Conservation (phyloP, 148 eudicot genomes). For the Talinum fruticosum region DNA sequence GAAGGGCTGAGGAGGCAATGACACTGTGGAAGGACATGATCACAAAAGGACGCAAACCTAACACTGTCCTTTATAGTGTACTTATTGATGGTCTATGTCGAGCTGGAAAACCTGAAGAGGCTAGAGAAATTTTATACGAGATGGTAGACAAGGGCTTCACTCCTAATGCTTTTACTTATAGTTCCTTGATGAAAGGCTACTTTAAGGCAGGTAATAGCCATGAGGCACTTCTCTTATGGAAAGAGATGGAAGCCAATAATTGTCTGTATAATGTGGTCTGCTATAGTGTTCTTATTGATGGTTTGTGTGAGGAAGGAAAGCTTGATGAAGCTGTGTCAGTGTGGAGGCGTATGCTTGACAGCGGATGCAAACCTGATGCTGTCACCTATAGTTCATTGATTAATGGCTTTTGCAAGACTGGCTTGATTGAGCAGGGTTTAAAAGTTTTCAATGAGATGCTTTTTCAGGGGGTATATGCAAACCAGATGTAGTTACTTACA, state of each 20-base stretch:
- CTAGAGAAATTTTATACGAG: constrained; percentile 49
- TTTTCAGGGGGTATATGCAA: constrained; percentile 41
- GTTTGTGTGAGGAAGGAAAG: constrained; percentile 63
- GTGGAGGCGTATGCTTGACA: constrained; percentile 65
- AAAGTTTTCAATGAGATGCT: constrained; percentile 72
- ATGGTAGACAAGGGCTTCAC: constrained; percentile 52
- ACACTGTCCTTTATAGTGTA: constrained; percentile 69
- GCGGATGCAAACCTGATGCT: constrained; percentile 65
- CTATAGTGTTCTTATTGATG: constrained; percentile 69
- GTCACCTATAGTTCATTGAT: constrained; percentile 83
- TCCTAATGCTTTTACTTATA: constrained; percentile 80
- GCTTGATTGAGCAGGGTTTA: constrained; percentile 63
- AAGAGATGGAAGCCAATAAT: constrained; percentile 48
- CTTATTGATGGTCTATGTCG: constrained; percentile 73
- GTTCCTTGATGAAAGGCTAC: constrained; percentile 79
- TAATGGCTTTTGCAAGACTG: constrained; percentile 74
- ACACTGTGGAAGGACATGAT: constrained; percentile 62
- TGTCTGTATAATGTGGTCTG: constrained; percentile 49
- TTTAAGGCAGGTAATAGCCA: constrained; percentile 54
- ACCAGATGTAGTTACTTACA: constrained; percentile 84
- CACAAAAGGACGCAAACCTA: constrained; percentile 57
- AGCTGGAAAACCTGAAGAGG: constrained; percentile 60
- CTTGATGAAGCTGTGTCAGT: constrained; percentile 66
- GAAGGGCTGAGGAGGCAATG: constrained; percentile 56
- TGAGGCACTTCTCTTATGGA: constrained; percentile 72